Evolutionary conservation across 345 rosid genomes (phyloP), one percentile per base, ranked within the genome.

Genomic region (Arabis alpina): DNA sequence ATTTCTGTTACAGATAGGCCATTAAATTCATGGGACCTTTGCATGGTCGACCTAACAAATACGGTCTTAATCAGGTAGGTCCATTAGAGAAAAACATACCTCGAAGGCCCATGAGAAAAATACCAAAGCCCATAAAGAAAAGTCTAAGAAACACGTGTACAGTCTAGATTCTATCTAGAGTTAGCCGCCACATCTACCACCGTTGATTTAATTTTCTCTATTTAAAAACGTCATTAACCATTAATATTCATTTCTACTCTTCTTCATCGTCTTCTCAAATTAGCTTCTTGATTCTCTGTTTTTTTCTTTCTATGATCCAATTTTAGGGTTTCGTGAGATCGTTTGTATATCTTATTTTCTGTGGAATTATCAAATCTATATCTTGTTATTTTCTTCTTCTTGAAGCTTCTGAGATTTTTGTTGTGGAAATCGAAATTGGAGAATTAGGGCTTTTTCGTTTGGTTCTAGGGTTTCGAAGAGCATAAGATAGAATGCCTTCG

Each of bases 401-500:
- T 19, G 23, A 19, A 19, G 23, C 23, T 19, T 68, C 48, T 53
- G 58, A 36, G 61, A n/a, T 36, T 36, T 19, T 28, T 56, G 47
- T 25, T 25, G 25, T 25, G n/a, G 40, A 36, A 40, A 49, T 64
- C 36, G 48, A 42, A 32, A 73, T 37, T 44, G 1, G 54, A 66
- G 74, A 61, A 37, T 59, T 78, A 80, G 82, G 84, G 82, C 2
- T 54, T 74, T 66, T 30, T 19, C 49, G 77, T 16, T 43, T 0
- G 73, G 75, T 49, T 4, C 6, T 59, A 61, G 96, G 98, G 96
- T 84, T 85, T 83, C 86, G 90, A 81, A 83, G 92, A 84, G 93
- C 89, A 77, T 79, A 70, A 70, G 79, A 53, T 54, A 19, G 74
- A 82, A 92, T 95, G 99, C 93, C 87, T 86, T 83, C 85, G 93